A percentile compares a stretch with the other conserved stretches of the same genome.
These are phyloP conservation scores for Ogataea chonburiensis DNA, from an alignment of 805 yeast genomes.

Conservation along the genomic window DNA sequence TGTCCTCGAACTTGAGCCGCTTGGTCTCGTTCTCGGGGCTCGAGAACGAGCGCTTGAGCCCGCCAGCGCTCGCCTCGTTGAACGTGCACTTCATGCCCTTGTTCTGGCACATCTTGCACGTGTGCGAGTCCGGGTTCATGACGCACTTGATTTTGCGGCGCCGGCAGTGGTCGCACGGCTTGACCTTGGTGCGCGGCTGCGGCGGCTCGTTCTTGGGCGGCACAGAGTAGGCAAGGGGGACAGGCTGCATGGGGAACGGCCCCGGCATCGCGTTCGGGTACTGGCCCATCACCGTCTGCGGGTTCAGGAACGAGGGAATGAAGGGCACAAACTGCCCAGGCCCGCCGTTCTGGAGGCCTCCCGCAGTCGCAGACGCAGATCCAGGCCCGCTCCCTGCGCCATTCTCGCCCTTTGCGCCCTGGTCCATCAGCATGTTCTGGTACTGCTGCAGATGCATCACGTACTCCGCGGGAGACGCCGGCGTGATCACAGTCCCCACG, in stretches of 20 bases:
- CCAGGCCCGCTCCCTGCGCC: slow-evolving; percentile 5
- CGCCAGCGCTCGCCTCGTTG: slow-evolving; percentile 49
- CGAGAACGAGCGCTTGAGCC: slow-evolving; percentile 37
- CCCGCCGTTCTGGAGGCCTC: slow-evolving; percentile 1
- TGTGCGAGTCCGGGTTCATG: slow-evolving; percentile 55
- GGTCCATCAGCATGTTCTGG: slow-evolving; percentile 33
- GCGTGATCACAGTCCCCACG: slow-evolving; percentile 20
- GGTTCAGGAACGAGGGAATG: slow-evolving; percentile 17
- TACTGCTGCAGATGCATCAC: slow-evolving; percentile 36
- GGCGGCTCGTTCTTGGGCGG: slow-evolving; percentile 29
- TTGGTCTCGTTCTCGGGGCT: slow-evolving; percentile 28
- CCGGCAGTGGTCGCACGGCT: slow-evolving; percentile 86
- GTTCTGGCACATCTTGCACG: slow-evolving; percentile 75
- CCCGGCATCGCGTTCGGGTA: slow-evolving; percentile 11
- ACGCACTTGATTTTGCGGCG: slow-evolving; percentile 79
- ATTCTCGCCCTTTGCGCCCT: slow-evolving; percentile 17
- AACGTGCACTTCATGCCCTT: slow-evolving; percentile 75
- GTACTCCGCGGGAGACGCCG: slow-evolving; percentile 33
- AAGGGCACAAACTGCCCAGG: slow-evolving; percentile 13
- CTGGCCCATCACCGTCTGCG: slow-evolving; percentile 16
- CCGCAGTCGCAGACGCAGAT: neutral
- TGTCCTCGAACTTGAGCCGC: slow-evolving; percentile 35
- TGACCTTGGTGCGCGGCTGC: slow-evolving; percentile 43
- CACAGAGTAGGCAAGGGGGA: slow-evolving; percentile 10
- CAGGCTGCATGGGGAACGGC: slow-evolving; percentile 7